Evolutionary conservation across 495 filamentous ascomycete genomes (phyloP), one percentile per base, ranked within the genome.

Genomic region (Pseudoneurospora amorphoporcata): DNA sequence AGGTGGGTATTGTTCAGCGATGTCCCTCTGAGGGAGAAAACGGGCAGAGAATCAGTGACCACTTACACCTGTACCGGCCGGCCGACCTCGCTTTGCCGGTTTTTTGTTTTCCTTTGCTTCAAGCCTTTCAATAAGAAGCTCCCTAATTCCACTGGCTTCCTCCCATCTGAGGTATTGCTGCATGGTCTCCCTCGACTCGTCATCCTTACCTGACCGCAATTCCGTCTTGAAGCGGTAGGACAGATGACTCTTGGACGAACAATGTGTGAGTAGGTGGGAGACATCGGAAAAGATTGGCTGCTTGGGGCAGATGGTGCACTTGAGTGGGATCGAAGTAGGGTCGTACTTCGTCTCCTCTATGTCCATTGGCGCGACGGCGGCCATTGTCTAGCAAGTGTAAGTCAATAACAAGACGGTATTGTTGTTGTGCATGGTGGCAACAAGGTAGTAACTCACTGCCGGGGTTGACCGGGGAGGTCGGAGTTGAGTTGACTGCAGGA

Each of bases 241-340:
- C 12, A 97, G 82, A 78, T 98, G 94, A 41, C 89, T 90, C 77
- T 97, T 97, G 69, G 93, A 97, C 35, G 89, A 86, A 19, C 96
- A 86, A 76, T 98, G 94, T 40, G 94, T 98, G 72, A 98, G 86
- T 35, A 97, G 84, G 76, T 97, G 94, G 17, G 94, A 96, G 40
- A 92, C 81, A 78, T 98, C 94, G 69, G 93, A 95, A 81, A 97
- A 98, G 45, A 78, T 83, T 12, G 92, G 92, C 70, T 86, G 87
- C 75, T 91, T 91, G 7, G 90, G 89, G 80, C 94, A 97, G 75
- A 95, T 88, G 72, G 83, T 90, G 87, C 94, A 97, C 74, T 86
- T 82, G 38, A 97, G 87, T 58, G 89, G 87, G 74, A 93, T 86
- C 5, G 72, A 39, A 70, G 72, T 53, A 32, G 61, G 71, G 42